Percentiles rank a stretch among this genome's conserved stretches.
phyloP scores from a whole-genome alignment of 2,329 filamentous ascomycete genomes.

The Cordyceps fumosorosea region DNA sequence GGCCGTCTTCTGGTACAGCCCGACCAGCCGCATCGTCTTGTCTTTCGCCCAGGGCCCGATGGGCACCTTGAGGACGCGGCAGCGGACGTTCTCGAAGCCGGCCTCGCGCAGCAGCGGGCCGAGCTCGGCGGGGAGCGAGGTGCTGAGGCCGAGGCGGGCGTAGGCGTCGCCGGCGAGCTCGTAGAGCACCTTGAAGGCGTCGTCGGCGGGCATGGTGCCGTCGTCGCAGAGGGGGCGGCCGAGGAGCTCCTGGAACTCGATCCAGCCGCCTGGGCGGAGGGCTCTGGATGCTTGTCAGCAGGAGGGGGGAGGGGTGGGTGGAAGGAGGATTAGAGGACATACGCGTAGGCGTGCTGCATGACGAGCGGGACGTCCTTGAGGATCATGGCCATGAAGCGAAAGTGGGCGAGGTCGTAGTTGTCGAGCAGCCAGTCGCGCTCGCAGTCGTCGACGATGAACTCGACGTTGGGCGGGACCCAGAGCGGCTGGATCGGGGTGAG shows the following conservation, averaged over 20 bases:
- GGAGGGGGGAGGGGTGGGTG: background rate
- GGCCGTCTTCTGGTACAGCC: conserved; percentile 37
- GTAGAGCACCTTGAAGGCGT: conserved; percentile 30
- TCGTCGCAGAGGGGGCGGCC: conserved; percentile 37
- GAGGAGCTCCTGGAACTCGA: conserved; percentile 44
- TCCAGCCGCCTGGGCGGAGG: conserved; percentile 37
- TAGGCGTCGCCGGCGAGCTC: conserved; percentile 27
- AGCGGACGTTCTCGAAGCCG: conserved; percentile 39
- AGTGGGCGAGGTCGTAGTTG: conserved; percentile 51
- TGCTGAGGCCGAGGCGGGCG: conserved; percentile 32
- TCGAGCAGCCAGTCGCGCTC: conserved; percentile 50
- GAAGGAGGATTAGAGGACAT: conserved; percentile 7
- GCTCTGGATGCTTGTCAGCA: conserved; percentile 5
- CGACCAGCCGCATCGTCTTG: conserved; percentile 33
- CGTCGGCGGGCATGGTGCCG: conserved; percentile 34
- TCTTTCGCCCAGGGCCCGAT: conserved; percentile 39
- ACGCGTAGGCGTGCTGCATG: conserved; percentile 33
- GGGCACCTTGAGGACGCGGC: conserved; percentile 38
- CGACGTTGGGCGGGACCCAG: conserved; percentile 52
- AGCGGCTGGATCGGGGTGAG: conserved; percentile 40
- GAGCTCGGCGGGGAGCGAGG: conserved; percentile 28
- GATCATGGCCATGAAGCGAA: conserved; percentile 40
- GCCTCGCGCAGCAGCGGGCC: conserved; percentile 29
- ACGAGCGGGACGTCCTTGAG: conserved; percentile 46
- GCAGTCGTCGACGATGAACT: conserved; percentile 56